These are phyloP conservation scores for Tolypocladium ovalisporum DNA, from an alignment of 2,329 filamentous ascomycete genomes.

Conservation along the genomic window DNA sequence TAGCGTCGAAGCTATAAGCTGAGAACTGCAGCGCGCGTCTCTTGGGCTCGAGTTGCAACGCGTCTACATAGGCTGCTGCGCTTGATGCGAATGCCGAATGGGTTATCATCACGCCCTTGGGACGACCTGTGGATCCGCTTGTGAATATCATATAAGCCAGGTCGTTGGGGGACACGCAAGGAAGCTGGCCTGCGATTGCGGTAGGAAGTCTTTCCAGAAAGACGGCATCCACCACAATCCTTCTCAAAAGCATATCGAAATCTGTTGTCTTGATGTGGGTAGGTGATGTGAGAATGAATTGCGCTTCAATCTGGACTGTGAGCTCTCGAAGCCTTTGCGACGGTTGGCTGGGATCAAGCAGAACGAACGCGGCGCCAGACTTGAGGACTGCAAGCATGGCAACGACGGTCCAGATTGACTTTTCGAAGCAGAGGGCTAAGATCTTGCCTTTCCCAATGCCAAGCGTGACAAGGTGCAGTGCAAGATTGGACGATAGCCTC, in stretches of 20 bases:
- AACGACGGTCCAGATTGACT: slow-evolving; percentile 3
- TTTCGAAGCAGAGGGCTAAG: slow-evolving; percentile 3
- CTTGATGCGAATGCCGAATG: background rate
- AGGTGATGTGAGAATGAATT: background rate
- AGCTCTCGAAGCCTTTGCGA: background rate
- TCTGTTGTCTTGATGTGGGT: background rate
- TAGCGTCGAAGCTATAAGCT: slow-evolving; percentile 1
- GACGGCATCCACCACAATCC: background rate
- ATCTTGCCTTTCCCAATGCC: background rate
- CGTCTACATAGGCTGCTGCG: background rate
- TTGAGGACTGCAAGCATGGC: slow-evolving; percentile 3
- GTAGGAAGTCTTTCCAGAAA: background rate
- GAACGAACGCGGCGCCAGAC: slow-evolving; percentile 7
- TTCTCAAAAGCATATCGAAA: background rate
- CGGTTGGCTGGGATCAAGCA: slow-evolving; percentile 6
- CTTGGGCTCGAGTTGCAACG: background rate
- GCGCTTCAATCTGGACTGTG: background rate
- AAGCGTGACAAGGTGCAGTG: background rate
- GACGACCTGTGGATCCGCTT: slow-evolving; percentile 45
- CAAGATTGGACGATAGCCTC: background rate
- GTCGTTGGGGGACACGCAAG: background rate
- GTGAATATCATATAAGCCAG: slow-evolving; percentile 44
- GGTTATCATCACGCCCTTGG: slow-evolving; percentile 40
- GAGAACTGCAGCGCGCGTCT: slow-evolving; percentile 1
- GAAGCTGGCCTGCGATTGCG: background rate